phyloP scores from a whole-genome alignment of 2,329 filamentous ascomycete species.

The Byssothecium circinans region DNA sequence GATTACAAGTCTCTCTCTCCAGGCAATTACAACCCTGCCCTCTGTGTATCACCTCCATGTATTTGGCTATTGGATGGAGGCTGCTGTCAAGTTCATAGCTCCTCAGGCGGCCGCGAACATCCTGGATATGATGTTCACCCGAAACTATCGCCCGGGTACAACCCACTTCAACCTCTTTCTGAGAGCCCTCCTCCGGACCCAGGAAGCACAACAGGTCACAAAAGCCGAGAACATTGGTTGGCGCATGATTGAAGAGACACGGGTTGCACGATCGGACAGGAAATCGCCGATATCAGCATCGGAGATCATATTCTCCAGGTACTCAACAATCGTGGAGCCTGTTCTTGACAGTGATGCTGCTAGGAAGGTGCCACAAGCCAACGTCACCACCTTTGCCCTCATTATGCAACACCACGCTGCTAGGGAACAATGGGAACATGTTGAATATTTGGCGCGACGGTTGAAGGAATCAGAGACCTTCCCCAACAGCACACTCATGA shows the following conservation, averaged over 20 bases:
- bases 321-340: not conserved
- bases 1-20: conserved; percentile 32
- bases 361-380: conserved; percentile 26
- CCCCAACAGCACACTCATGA: conserved; percentile 35
- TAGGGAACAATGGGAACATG: conserved; percentile 35
- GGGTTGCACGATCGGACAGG: not conserved
- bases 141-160: conserved; percentile 67
- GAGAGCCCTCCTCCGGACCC: conserved; percentile 69
- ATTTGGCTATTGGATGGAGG: conserved; percentile 85
- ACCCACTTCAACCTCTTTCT: conserved; percentile 83
- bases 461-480: conserved; percentile 22
- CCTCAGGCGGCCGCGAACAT: conserved; percentile 70
- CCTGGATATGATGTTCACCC: conserved; percentile 72
- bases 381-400: conserved; percentile 33
- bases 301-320: not conserved
- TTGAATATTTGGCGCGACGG: conserved; percentile 35
- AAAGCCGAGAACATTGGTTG: conserved; percentile 42
- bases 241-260: conserved; percentile 37
- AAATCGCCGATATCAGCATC: not conserved
- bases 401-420: conserved; percentile 36
- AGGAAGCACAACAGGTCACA: conserved; percentile 18
- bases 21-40: conserved; percentile 57
- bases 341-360: not conserved
- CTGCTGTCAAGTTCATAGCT: conserved; percentile 67
- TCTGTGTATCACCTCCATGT: conserved; percentile 71